These are phyloP conservation scores for Verruconis gallopava DNA, from an alignment of 2,329 filamentous ascomycete genomes.

Conservation along the genomic window DNA sequence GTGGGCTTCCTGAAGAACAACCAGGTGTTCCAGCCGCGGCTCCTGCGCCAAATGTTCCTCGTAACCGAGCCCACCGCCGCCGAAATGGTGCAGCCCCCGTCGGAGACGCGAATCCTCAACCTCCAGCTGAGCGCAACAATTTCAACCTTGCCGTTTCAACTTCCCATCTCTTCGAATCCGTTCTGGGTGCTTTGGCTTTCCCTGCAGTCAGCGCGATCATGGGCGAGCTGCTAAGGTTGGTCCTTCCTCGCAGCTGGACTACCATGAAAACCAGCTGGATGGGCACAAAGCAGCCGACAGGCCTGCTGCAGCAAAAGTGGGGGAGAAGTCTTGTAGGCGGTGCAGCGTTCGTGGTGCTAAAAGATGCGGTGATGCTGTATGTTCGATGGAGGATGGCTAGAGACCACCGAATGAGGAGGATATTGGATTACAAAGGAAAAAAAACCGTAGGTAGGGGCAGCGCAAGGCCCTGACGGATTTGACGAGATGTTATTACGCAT, in stretches of 20 bases:
- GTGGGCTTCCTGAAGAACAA: constrained; percentile 13
- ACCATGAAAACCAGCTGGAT: constrained; percentile 24
- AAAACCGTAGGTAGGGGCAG: background rate
- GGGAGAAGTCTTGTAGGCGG: constrained; percentile 81
- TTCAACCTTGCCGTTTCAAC: constrained; percentile 41
- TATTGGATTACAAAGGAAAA: constrained; percentile 28
- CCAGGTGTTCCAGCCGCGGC: constrained; percentile 12
- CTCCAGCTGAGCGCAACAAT: constrained; percentile 15
- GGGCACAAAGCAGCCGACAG: constrained; percentile 33
- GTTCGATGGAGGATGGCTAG: constrained; percentile 38
- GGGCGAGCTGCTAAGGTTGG: constrained; percentile 58
- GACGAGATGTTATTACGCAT: no score
- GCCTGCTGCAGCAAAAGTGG: constrained; percentile 73
- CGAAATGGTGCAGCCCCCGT: constrained; percentile 5
- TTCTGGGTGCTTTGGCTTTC: constrained; percentile 62
- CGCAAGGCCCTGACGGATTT: no score
- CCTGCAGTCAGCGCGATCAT: constrained; percentile 68
- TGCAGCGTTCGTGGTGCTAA: constrained; percentile 74
- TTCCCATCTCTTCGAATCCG: constrained; percentile 42
- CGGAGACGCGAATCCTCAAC: constrained; percentile 17
- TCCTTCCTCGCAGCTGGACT: constrained; percentile 58
- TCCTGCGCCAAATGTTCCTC: constrained; percentile 8
- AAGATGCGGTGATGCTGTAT: constrained; percentile 52
- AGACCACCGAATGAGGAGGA: constrained; percentile 32
- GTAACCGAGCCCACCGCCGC: constrained; percentile 8